Base-by-base conservation (phyloP, 176 grass and related monocot genomes). In the Rhynchospora pubera region DNA sequence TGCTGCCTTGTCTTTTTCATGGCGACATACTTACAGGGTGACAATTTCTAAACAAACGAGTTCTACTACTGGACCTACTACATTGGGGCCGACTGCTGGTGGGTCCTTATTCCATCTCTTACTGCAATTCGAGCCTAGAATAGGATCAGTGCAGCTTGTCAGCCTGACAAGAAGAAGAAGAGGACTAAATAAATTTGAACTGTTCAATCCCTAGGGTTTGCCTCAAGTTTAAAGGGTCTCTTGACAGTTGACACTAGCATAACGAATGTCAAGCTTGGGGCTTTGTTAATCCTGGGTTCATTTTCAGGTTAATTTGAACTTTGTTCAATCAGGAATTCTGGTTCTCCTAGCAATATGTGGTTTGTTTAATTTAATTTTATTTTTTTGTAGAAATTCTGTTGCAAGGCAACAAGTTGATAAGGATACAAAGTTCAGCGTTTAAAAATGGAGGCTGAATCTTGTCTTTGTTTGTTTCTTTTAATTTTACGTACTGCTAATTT, bases 41-140 rank as follows among this genome's bases (percentile, higher is more conserved):
- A 91, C 86, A 89, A 97, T 83, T 92, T 97, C 77, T 83, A 90
- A 10, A 12, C 43, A 57, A 89, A 90, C 21, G 80, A 85, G 5
- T 91, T 89, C 83, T 89, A 92, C 69, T 97, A 89, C 66, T 97
- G 90, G 91, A 83, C 87, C 42, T 97, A 97, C 77, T 97, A 92
- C 78, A 80, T 94, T n/a, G 85, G 83, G 1, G 87, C 87, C 69
- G 92, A 97, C 42, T 79, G 94, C 19, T 90, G 77, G 0, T 94
- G 90, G 94, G 62, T 97, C 56, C 81, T 92, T 81, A 92, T 97
- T 46, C 88, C 92, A n/a, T 65, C 61, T 9, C 52, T 97, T 6
- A 94, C 92, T 21, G 86, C 86, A 44, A 65, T 84, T 1, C 89
- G 88, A 60, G 74, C 82, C 32, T 97, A 91, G 91, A 97, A 94